Percentiles rank a stretch among this genome's conserved stretches.
Evolutionary conservation across 192 early-diverging fungal species (phyloP).

Genomic region (Coemansia sp.): DNA sequence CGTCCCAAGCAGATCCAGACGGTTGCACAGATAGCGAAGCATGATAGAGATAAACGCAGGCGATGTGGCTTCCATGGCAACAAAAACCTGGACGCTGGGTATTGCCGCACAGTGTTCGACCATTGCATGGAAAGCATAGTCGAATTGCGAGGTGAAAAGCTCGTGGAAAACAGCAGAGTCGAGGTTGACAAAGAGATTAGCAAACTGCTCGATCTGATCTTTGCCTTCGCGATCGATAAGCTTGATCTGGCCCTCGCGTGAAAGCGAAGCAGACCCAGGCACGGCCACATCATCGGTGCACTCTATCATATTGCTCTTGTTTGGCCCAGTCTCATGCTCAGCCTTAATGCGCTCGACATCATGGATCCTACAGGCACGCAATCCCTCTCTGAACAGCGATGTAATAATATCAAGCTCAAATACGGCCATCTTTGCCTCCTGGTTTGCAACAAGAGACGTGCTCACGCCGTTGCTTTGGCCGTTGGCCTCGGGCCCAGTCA

Average conservation of each 20-base stretch:
- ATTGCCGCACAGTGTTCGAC: constrained; percentile 74
- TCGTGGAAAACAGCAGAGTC: constrained; percentile 94
- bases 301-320: not conserved
- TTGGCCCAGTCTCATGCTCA: constrained; percentile 11
- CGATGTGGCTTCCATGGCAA: constrained; percentile 68
- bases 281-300: not conserved
- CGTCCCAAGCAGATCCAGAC: constrained; percentile 41
- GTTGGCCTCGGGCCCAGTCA: not conserved
- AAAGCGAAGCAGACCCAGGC: not conserved
- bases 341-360: constrained; percentile 35
- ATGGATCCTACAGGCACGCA: constrained; percentile 52
- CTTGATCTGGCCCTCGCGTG: constrained; percentile 57
- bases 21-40: constrained; percentile 52
- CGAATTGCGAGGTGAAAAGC: constrained; percentile 88
- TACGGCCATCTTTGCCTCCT: constrained; percentile 42
- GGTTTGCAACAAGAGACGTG: constrained; percentile 23
- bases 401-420: constrained; percentile 53
- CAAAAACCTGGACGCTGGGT: constrained; percentile 85
- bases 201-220: constrained; percentile 89
- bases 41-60: constrained; percentile 56
- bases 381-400: constrained; percentile 47
- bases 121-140: constrained; percentile 81
- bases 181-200: constrained; percentile 75
- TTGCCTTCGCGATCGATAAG: constrained; percentile 82
- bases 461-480: not conserved